These are phyloP conservation scores for Podila epigama DNA, from an alignment of 192 early-diverging fungal species.

Conservation along the genomic window DNA sequence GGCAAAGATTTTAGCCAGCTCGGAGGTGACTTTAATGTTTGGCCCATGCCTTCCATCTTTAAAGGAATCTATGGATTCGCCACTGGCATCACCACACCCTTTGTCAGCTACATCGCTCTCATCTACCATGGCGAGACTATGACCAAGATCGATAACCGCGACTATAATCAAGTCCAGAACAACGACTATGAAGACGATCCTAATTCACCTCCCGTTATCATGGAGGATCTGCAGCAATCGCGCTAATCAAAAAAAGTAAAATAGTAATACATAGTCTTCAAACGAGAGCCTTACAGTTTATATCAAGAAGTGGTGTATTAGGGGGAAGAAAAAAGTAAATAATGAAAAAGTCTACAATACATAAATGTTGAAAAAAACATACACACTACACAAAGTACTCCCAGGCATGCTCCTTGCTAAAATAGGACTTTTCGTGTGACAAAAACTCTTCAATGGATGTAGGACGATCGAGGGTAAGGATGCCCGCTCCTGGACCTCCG, in stretches of 20 bases:
- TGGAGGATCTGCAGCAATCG: background rate
- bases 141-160: background rate
- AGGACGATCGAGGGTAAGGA: slow-evolving; percentile 27
- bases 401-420: slow-evolving; percentile 22
- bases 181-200: background rate
- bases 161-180: background rate
- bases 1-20: slow-evolving; percentile 9
- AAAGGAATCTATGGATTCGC: slow-evolving; percentile 21
- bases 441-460: slow-evolving; percentile 33
- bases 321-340: background rate
- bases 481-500: slow-evolving; percentile 68
- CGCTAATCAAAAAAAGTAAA: too few species aligned
- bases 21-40: slow-evolving; percentile 15
- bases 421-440: slow-evolving; percentile 17
- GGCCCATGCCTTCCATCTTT: slow-evolving; percentile 24
- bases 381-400: slow-evolving; percentile 36
- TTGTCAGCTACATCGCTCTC: slow-evolving; percentile 21
- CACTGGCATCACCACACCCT: slow-evolving; percentile 14
- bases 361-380: too few species aligned
- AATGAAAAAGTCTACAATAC: background rate
- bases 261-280: too few species aligned
- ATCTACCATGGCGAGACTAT: slow-evolving; percentile 22
- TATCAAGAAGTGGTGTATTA: background rate
- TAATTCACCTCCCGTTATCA: background rate
- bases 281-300: too few species aligned